A percentile compares a stretch with the other conserved stretches of the same genome.
These are phyloP conservation scores for Solidago caesia DNA, from an alignment of 129 eudicot species.

Conservation along the genomic window DNA sequence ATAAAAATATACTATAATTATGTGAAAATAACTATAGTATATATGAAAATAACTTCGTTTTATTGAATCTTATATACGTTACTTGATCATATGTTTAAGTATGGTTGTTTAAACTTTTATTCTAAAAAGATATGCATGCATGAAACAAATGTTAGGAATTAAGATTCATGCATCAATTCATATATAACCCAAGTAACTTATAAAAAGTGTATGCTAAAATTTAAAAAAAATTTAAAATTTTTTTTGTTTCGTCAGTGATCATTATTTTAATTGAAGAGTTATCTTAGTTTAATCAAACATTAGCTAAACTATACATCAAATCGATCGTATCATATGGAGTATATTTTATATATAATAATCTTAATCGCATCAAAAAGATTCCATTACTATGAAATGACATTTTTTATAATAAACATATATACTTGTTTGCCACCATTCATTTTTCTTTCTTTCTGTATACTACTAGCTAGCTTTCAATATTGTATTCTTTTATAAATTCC, in stretches of 20 bases:
- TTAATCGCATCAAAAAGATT: slow-evolving; percentile 2
- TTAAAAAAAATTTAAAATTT: no score
- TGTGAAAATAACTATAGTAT: no score
- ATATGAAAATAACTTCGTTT: no score
- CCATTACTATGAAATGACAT: slow-evolving; percentile 18
- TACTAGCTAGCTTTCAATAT: not conserved
- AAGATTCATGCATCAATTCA: no score
- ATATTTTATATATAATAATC: not conserved
- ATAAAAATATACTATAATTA: no score
- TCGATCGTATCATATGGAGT: not conserved
- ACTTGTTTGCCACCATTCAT: slow-evolving; percentile 28
- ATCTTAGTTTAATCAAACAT: not conserved
- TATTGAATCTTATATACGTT: no score
- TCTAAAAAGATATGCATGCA: no score
- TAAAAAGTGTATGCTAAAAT: not conserved
- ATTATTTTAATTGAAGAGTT: not conserved
- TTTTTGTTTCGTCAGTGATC: no score
- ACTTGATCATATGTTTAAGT: no score
- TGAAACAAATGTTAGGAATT: no score
- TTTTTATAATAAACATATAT: slow-evolving; percentile 23
- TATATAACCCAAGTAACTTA: no score
- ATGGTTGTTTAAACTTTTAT: no score
- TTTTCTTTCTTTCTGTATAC: slow-evolving; percentile 26
- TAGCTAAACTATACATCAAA: not conserved
- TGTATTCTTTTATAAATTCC: not conserved